These are phyloP conservation scores for Amphibolis antarctica DNA, from an alignment of 106 monocot species.

Conservation along the genomic window DNA sequence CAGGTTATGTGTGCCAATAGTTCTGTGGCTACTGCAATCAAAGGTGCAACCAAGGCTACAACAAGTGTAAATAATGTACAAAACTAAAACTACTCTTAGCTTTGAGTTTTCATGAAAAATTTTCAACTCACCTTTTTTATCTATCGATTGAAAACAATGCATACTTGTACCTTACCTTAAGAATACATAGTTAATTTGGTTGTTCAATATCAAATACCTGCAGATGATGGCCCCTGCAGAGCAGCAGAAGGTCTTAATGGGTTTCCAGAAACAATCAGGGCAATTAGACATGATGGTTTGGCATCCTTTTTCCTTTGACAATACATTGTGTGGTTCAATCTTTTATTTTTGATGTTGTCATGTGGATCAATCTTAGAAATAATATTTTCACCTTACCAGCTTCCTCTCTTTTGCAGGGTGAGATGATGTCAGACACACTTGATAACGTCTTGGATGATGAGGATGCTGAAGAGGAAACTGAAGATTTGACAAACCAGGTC, in stretches of 20 bases:
- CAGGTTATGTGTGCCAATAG: conserved; percentile 78
- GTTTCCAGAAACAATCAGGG: conserved; percentile 78
- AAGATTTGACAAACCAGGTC: conserved; percentile 83
- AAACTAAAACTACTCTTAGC: neutral
- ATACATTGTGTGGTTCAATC: too few relatives aligned
- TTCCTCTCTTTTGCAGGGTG: conserved; percentile 39
- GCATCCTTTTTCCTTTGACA: neutral
- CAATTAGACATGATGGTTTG: conserved; percentile 81
- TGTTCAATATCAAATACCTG: neutral
- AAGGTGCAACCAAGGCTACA: conserved; percentile 86
- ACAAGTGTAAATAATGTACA: conserved; percentile 75
- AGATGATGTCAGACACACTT: conserved; percentile 92
- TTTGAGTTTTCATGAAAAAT: neutral
- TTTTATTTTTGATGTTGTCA: too few relatives aligned
- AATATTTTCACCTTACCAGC: neutral
- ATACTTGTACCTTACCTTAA: too few relatives aligned
- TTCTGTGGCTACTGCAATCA: conserved; percentile 63
- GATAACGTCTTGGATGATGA: conserved; percentile 77
- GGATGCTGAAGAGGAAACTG: conserved; percentile 80
- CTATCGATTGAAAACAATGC: neutral
- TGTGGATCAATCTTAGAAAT: neutral
- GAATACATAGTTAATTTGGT: too few relatives aligned
- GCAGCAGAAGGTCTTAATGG: conserved; percentile 74
- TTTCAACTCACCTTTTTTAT: neutral
- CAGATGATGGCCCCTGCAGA: conserved; percentile 87